phyloP scores from a whole-genome alignment of 2,329 filamentous ascomycete genomes.

The Fusarium lyarnte region DNA sequence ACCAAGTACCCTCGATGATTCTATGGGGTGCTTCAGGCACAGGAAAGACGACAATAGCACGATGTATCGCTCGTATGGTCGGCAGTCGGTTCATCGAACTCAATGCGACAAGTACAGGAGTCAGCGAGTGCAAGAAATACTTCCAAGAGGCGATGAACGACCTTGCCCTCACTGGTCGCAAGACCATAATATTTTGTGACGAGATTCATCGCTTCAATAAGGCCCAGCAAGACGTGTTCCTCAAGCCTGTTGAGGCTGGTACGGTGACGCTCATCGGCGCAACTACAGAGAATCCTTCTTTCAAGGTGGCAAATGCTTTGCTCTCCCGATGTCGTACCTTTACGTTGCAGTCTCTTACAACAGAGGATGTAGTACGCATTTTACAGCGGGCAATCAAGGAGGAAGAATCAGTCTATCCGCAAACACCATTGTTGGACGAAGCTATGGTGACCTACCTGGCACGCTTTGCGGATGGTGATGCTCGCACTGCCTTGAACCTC shows the following conservation, averaged over 20 bases:
- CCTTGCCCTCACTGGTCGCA: conserved; percentile 80
- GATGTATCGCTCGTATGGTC: conserved; percentile 85
- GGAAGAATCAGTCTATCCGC: conserved; percentile 59
- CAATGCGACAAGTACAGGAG: conserved; percentile 89
- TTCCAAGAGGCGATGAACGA: conserved; percentile 88
- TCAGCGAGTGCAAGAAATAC: conserved; percentile 91
- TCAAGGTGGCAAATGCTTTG: conserved; percentile 89
- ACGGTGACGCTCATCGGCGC: conserved; percentile 92
- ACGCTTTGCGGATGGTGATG: conserved; percentile 90
- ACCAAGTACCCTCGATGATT: conserved; percentile 93
- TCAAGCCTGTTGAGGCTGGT: conserved; percentile 90
- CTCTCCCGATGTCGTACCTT: conserved; percentile 92
- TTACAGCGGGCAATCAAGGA: conserved; percentile 76
- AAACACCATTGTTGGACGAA: conserved; percentile 73
- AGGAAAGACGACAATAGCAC: conserved; percentile 90
- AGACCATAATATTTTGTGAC: conserved; percentile 97
- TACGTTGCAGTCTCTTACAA: conserved; percentile 78
- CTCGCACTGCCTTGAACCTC: conserved; percentile 90
- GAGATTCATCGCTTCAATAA: conserved; percentile 95
- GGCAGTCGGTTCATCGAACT: conserved; percentile 93
- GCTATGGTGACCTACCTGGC: conserved; percentile 84
- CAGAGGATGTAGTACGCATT: conserved; percentile 77
- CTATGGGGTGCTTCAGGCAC: conserved; percentile 87
- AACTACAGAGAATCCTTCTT: conserved; percentile 93
- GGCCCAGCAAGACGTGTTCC: conserved; percentile 92